Evolutionary conservation across 164 flowering plant genomes (phyloP).

Genomic region (Dillenia turbinata): DNA sequence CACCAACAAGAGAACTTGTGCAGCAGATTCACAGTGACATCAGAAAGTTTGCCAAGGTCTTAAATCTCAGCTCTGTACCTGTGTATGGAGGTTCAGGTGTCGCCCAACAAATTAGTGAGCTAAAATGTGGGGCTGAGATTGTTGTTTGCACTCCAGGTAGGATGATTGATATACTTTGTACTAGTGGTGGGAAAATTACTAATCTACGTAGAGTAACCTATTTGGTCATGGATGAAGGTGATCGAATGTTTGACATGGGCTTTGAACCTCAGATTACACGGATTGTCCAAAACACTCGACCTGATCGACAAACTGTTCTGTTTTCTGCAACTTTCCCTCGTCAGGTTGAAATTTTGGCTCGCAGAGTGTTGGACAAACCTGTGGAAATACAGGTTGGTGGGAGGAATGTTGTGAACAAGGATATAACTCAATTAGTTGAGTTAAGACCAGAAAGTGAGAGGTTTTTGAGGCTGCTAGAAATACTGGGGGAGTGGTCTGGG

Average conservation of each 20-base stretch:
- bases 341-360: conserved; percentile 90
- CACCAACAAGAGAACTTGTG: conserved; percentile 97
- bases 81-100: conserved; percentile 98
- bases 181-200: conserved; percentile 87
- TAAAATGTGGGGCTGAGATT: conserved; percentile 90
- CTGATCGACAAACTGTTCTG: conserved; percentile 92
- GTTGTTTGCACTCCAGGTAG: conserved; percentile 99
- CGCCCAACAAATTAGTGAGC: conserved; percentile 95
- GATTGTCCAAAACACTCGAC: conserved; percentile 88
- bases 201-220: conserved; percentile 88
- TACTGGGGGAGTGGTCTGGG: conserved; percentile 94
- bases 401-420: conserved; percentile 96
- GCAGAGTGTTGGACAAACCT: conserved; percentile 80
- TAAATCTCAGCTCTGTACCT: conserved; percentile 82
- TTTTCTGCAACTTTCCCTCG: conserved; percentile 99
- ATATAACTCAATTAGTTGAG: conserved; percentile 86
- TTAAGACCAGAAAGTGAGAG: conserved; percentile 83
- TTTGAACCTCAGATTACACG: conserved; percentile 97
- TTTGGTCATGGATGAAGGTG: conserved; percentile 97
- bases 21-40: conserved; percentile 95
- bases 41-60: conserved; percentile 70
- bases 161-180: conserved; percentile 96
- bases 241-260: conserved; percentile 99
- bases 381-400: conserved; percentile 97
- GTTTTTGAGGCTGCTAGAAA: conserved; percentile 72